Evolutionary conservation across 2,329 filamentous ascomycete species (phyloP).

Genomic region (Colletotrichum euphorbiae): DNA sequence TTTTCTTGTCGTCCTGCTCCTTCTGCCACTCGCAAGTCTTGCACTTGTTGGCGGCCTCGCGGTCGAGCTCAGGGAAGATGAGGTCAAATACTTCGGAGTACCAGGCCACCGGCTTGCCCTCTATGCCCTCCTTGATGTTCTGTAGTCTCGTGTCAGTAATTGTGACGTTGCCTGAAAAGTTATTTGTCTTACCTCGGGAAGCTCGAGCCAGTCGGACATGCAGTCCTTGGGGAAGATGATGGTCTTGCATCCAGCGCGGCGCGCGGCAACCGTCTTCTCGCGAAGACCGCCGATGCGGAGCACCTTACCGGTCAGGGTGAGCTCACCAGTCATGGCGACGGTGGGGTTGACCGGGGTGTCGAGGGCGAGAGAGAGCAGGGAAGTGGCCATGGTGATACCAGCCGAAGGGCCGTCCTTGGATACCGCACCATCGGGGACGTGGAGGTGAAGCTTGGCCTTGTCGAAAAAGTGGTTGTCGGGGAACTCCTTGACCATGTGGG

Average conservation of each 20-base stretch:
- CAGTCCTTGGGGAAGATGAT: slow-evolving; percentile 97
- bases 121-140: slow-evolving; percentile 98
- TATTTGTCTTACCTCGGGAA: slow-evolving; percentile 82
- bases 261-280: slow-evolving; percentile 97
- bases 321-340: slow-evolving; percentile 96
- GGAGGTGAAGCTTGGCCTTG: slow-evolving; percentile 92
- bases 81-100: slow-evolving; percentile 94
- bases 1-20: slow-evolving; percentile 53
- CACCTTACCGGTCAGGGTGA: slow-evolving; percentile 97
- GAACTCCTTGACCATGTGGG: slow-evolving; percentile 85
- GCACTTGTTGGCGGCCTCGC: slow-evolving; percentile 79
- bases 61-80: slow-evolving; percentile 86
- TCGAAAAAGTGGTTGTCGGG: slow-evolving; percentile 96
- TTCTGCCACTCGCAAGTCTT: slow-evolving; percentile 69
- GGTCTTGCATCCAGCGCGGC: slow-evolving; percentile 90
- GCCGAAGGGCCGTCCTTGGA: slow-evolving; percentile 94
- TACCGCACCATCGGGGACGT: slow-evolving; percentile 96
- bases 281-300: slow-evolving; percentile 91
- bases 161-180: too few relatives aligned
- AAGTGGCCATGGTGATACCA: slow-evolving; percentile 98
- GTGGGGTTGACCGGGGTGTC: slow-evolving; percentile 83
- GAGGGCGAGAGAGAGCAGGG: slow-evolving; percentile 85
- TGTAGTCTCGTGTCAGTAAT: slow-evolving; percentile 52
- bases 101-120: slow-evolving; percentile 92
- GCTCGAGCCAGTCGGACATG: slow-evolving; percentile 95